phyloP scores from a whole-genome alignment of 2,329 filamentous ascomycete genomes.

The Colletotrichum aenigma region DNA sequence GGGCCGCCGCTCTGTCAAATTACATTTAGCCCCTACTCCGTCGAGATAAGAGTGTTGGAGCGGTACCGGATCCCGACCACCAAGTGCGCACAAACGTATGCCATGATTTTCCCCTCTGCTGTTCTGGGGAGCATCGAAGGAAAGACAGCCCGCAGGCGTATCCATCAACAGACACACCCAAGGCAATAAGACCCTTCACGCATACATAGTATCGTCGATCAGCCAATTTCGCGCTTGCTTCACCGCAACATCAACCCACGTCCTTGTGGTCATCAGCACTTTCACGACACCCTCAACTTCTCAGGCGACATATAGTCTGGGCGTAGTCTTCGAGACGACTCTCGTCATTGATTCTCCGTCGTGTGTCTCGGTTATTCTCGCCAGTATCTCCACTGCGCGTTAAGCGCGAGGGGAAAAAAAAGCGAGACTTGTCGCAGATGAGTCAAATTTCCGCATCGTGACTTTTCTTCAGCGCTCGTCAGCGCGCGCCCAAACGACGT shows the following conservation, averaged over 20 bases:
- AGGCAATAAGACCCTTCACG: conserved; percentile 2
- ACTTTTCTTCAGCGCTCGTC: conserved; percentile 16
- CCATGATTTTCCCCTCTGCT: background rate
- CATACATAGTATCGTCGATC: conserved; percentile 6
- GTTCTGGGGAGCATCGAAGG: background rate
- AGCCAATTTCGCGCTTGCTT: background rate
- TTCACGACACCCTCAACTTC: background rate
- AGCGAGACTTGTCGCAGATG: background rate
- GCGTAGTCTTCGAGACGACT: background rate
- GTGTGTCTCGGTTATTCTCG: background rate
- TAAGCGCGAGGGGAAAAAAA: conserved; percentile 5
- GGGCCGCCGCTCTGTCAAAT: background rate
- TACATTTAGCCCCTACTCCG: background rate
- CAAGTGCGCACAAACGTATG: background rate
- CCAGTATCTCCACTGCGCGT: background rate
- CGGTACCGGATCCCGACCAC: conserved; percentile 12
- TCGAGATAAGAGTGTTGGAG: conserved; percentile 14
- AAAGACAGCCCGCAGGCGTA: background rate
- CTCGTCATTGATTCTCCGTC: background rate
- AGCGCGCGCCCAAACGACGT: background rate
- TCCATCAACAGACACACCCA: conserved; percentile 16
- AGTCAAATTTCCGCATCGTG: conserved; percentile 11
- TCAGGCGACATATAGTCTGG: background rate
- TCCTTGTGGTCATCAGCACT: background rate
- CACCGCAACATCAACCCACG: conserved; percentile 3